Percentiles rank a stretch among this genome's conserved stretches.
These are phyloP conservation scores for Lathyrus oleraceus DNA, from an alignment of 306 rosid species.

Conservation along the genomic window DNA sequence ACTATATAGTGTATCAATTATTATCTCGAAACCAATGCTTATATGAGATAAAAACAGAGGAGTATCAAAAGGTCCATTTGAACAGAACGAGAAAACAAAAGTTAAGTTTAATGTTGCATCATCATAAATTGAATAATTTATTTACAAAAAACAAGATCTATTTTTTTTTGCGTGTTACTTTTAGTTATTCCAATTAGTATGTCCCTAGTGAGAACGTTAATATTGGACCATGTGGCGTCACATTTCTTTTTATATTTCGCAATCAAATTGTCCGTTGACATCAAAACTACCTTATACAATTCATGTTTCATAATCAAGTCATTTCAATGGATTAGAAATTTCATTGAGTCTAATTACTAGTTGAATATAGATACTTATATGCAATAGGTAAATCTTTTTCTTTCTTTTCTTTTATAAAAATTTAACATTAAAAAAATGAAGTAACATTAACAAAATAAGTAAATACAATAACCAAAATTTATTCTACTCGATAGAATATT, in stretches of 20 bases:
- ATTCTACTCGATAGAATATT: too few relatives aligned
- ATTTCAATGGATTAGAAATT: neutral
- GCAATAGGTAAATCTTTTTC: neutral
- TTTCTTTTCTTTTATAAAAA: too few relatives aligned
- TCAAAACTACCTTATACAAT: neutral
- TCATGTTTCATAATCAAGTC: neutral
- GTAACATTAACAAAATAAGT: too few relatives aligned
- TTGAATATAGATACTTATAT: too few relatives aligned
- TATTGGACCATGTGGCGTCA: constrained; percentile 17
- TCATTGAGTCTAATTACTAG: too few relatives aligned
- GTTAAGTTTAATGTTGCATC: neutral
- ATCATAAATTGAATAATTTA: neutral
- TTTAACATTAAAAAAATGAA: too few relatives aligned
- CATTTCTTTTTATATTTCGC: neutral
- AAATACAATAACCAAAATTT: too few relatives aligned
- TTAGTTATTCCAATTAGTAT: neutral
- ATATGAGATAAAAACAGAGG: neutral
- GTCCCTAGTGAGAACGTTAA: neutral
- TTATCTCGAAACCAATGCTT: neutral
- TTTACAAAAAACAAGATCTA: too few relatives aligned
- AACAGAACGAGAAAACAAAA: neutral
- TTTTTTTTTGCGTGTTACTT: too few relatives aligned
- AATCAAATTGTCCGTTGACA: constrained; percentile 16
- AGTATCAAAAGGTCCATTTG: neutral
- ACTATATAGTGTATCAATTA: too few relatives aligned